Conservation (phyloP, 192 early-diverging fungal genomes). For the Rhizoclosmatium sp. region DNA sequence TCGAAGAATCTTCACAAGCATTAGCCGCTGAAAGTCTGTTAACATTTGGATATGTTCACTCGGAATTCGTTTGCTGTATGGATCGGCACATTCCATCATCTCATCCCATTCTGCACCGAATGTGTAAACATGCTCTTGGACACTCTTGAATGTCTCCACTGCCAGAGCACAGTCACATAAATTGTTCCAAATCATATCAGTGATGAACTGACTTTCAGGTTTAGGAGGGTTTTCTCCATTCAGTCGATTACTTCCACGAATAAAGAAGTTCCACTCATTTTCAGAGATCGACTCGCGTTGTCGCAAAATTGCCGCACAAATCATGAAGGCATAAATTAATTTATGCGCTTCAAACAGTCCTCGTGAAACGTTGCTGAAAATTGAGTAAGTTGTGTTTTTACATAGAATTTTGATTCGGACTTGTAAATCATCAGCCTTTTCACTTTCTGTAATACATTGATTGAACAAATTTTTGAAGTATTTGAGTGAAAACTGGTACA, state of each 20-base stretch:
- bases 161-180: slow-evolving; percentile 55
- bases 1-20: slow-evolving; percentile 64
- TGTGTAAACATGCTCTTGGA: slow-evolving; percentile 55
- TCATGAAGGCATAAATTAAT: slow-evolving; percentile 67
- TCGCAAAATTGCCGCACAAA: slow-evolving; percentile 63
- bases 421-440: slow-evolving; percentile 59
- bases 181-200: slow-evolving; percentile 62
- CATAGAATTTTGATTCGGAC: slow-evolving; percentile 58
- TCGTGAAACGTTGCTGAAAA: slow-evolving; percentile 66
- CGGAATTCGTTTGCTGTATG: slow-evolving; percentile 46
- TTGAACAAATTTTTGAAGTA: slow-evolving; percentile 72
- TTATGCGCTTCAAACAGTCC: slow-evolving; percentile 70
- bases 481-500: slow-evolving; percentile 73
- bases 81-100: slow-evolving; percentile 54
- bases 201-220: slow-evolving; percentile 54
- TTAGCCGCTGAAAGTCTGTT: slow-evolving; percentile 59
- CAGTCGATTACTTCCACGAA: slow-evolving; percentile 55
- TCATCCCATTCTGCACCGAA: slow-evolving; percentile 60
- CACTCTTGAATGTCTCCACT: slow-evolving; percentile 50
- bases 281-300: slow-evolving; percentile 52
- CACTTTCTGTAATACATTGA: slow-evolving; percentile 58
- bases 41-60: slow-evolving; percentile 39
- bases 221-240: slow-evolving; percentile 50
- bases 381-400: slow-evolving; percentile 61
- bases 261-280: slow-evolving; percentile 67